Evolutionary conservation across 2,329 filamentous ascomycete species (phyloP).

Genomic region (Coniochaeta sp.): DNA sequence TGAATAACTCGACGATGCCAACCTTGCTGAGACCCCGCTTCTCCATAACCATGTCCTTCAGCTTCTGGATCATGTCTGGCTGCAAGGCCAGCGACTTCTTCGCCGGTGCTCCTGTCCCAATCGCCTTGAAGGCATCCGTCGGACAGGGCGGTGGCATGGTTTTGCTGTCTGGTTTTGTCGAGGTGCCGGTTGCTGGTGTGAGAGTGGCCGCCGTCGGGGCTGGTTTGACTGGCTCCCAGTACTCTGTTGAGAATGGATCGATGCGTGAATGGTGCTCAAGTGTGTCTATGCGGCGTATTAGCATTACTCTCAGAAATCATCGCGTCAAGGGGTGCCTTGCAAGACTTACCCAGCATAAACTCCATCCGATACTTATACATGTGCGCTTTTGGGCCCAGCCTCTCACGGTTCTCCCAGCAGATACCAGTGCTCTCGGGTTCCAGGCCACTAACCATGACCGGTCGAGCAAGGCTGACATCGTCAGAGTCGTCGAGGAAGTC

Average conservation of each 20-base stretch:
- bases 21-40: slow-evolving; percentile 55
- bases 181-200: slow-evolving; percentile 2
- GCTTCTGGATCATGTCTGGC: slow-evolving; percentile 51
- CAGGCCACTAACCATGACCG: slow-evolving; percentile 59
- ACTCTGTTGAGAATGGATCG: slow-evolving; percentile 75
- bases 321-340: no score
- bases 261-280: slow-evolving; percentile 51
- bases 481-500: slow-evolving; percentile 87
- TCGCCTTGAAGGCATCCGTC: slow-evolving; percentile 13
- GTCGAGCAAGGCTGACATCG: slow-evolving; percentile 49
- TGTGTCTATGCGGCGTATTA: slow-evolving; percentile 23
- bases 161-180: slow-evolving; percentile 1
- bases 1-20: slow-evolving; percentile 67
- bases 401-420: slow-evolving; percentile 65
- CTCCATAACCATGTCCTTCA: slow-evolving; percentile 63
- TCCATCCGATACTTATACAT: slow-evolving; percentile 63
- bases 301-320: no score
- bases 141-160: slow-evolving; percentile 10
- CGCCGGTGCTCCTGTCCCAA: slow-evolving; percentile 6
- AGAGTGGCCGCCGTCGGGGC: slow-evolving; percentile 9
- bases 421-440: slow-evolving; percentile 73
- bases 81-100: slow-evolving; percentile 36
- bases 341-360: slow-evolving; percentile 58
- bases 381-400: slow-evolving; percentile 38
- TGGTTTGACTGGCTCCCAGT: slow-evolving; percentile 55